Evolutionary conservation across 495 filamentous ascomycete species (phyloP).

Genomic region (Podospora appendiculata): DNA sequence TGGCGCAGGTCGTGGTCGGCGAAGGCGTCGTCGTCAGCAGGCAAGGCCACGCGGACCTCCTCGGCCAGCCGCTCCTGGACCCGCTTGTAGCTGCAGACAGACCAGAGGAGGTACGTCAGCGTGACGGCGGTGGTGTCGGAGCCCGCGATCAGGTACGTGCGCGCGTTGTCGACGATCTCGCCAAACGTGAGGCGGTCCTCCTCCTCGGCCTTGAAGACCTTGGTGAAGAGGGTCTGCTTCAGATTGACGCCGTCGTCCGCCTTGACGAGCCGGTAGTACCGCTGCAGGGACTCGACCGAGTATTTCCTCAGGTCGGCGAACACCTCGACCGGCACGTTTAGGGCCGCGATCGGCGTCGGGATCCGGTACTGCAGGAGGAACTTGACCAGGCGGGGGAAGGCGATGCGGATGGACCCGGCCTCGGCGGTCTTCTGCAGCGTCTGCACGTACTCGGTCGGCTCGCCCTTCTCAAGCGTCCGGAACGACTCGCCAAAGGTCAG

Average conservation of each 20-base stretch:
- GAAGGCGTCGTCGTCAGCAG: slow-evolving; percentile 26
- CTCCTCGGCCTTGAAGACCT: slow-evolving; percentile 31
- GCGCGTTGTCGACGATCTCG: slow-evolving; percentile 35
- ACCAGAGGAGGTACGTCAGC: slow-evolving; percentile 34
- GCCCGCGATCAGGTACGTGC: slow-evolving; percentile 41
- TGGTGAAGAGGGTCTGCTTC: slow-evolving; percentile 41
- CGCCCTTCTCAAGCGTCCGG: slow-evolving; percentile 40
- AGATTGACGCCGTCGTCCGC: slow-evolving; percentile 23
- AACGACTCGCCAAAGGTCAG: slow-evolving; percentile 50
- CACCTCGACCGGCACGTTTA: neutral
- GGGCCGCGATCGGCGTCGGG: neutral
- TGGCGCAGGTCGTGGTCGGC: slow-evolving; percentile 19
- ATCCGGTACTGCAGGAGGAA: neutral
- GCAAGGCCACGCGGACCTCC: slow-evolving; percentile 28
- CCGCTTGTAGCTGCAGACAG: slow-evolving; percentile 20
- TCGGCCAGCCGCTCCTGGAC: slow-evolving; percentile 29
- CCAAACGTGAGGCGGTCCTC: slow-evolving; percentile 26
- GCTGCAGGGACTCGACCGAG: slow-evolving; percentile 29
- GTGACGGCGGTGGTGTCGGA: slow-evolving; percentile 43
- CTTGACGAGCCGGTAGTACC: slow-evolving; percentile 33
- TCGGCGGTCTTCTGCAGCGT: slow-evolving; percentile 25
- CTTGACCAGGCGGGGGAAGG: slow-evolving; percentile 25
- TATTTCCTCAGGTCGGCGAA: slow-evolving; percentile 18
- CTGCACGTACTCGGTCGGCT: slow-evolving; percentile 33
- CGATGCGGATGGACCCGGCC: slow-evolving; percentile 24